Evolutionary conservation across 352 stramenopile species (phyloP).

Genomic region (Paralagenidium karlingii): DNA sequence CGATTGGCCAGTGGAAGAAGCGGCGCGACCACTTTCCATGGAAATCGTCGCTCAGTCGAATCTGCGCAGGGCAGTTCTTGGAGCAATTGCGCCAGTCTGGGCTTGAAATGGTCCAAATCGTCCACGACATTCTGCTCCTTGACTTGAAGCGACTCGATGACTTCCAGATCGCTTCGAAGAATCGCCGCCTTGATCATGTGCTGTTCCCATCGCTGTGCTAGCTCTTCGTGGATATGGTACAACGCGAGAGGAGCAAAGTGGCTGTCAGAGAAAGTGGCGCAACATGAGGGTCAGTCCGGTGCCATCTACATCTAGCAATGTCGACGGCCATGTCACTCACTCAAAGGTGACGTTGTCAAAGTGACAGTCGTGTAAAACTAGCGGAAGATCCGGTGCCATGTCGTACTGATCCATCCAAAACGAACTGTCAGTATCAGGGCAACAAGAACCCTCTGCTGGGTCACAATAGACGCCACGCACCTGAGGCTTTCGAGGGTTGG

Average conservation of each 20-base stretch:
- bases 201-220: constrained; percentile 81
- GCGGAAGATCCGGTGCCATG: constrained; percentile 88
- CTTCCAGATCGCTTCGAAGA: constrained; percentile 56
- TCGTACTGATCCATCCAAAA: constrained; percentile 82
- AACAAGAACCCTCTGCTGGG: background rate
- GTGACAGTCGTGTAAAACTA: constrained; percentile 96
- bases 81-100: constrained; percentile 66
- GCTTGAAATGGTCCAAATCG: constrained; percentile 62
- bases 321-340: too few species aligned
- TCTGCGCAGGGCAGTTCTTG: constrained; percentile 17
- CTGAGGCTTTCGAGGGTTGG: constrained; percentile 73
- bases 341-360: constrained; percentile 84
- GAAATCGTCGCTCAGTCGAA: constrained; percentile 8
- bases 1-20: constrained; percentile 41
- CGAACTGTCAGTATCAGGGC: background rate
- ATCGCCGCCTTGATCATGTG: constrained; percentile 56
- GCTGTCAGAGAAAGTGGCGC: constrained; percentile 12
- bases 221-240: constrained; percentile 60
- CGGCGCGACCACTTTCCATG: constrained; percentile 44
- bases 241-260: constrained; percentile 58
- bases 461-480: too few species aligned
- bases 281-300: constrained; percentile 1
- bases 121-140: constrained; percentile 25
- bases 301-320: background rate
- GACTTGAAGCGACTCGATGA: constrained; percentile 31